Evolutionary conservation across 169 alveolate species (phyloP).

Genomic region (Plasmodium yoelii): DNA sequence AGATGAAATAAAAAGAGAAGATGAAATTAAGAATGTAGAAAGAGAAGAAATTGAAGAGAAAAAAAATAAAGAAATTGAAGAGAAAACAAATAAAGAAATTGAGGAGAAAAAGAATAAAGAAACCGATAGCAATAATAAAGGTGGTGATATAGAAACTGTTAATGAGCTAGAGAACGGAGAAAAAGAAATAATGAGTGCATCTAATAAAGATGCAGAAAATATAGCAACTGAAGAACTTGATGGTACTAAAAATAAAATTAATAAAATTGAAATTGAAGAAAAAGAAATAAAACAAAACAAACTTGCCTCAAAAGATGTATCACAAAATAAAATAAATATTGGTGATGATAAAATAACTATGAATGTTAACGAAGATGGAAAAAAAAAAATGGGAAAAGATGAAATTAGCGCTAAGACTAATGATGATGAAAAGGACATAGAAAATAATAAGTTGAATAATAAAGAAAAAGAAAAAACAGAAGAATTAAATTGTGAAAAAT

Average conservation of each 20-base stretch:
- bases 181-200: neutral
- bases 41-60: slow-evolving; percentile 5
- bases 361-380: neutral
- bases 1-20: neutral
- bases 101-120: slow-evolving; percentile 36
- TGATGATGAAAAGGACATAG: neutral
- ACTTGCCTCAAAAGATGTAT: no score
- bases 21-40: slow-evolving; percentile 1
- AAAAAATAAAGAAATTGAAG: slow-evolving; percentile 34
- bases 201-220: neutral
- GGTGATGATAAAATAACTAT: neutral
- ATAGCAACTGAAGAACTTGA: neutral
- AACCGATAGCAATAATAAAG: slow-evolving; percentile 23
- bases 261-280: neutral
- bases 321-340: neutral
- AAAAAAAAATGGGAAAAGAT: neutral
- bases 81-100: slow-evolving; percentile 17
- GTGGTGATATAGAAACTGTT: slow-evolving; percentile 13
- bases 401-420: neutral
- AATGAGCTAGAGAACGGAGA: neutral
- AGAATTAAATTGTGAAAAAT: neutral
- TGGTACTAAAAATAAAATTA: neutral
- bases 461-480: slow-evolving; percentile 29
- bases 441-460: neutral
- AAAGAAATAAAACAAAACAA: neutral